Conservation (phyloP, 1,284 basidiomycete genomes). For the Chalciporus sp. region DNA sequence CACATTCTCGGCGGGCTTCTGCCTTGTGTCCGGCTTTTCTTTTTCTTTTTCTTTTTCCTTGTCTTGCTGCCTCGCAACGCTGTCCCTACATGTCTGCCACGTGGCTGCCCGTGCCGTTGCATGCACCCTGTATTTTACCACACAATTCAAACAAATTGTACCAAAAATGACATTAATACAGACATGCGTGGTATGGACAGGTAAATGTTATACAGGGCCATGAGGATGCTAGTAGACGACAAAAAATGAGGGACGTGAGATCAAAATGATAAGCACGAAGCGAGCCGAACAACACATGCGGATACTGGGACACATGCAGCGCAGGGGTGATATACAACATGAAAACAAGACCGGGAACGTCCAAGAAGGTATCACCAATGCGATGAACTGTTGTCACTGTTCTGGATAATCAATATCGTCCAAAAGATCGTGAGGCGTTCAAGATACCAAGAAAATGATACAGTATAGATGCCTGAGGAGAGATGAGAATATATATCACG, state of each 20-base stretch:
- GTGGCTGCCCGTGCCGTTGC: background rate
- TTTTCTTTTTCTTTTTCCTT: background rate
- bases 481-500: background rate
- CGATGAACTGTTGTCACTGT: background rate
- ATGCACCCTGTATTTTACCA: background rate
- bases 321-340: slow-evolving; percentile 18
- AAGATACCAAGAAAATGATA: slow-evolving; percentile 30
- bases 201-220: slow-evolving; percentile 23
- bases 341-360: slow-evolving; percentile 14
- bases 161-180: slow-evolving; percentile 26
- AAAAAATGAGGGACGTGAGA: slow-evolving; percentile 3
- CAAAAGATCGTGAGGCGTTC: slow-evolving; percentile 20
- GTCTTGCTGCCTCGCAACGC: background rate
- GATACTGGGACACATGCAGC: slow-evolving; percentile 5
- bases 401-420: slow-evolving; percentile 8
- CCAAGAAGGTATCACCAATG: slow-evolving; percentile 31
- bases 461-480: background rate
- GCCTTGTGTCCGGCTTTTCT: background rate
- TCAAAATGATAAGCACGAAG: background rate
- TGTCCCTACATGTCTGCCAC: background rate
- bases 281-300: slow-evolving; percentile 3
- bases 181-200: slow-evolving; percentile 17
- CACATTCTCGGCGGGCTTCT: background rate
- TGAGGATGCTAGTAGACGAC: slow-evolving; percentile 9
- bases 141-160: background rate